Conservation (phyloP, 352 stramenopile genomes). For the Globisporangium middletonii region DNA sequence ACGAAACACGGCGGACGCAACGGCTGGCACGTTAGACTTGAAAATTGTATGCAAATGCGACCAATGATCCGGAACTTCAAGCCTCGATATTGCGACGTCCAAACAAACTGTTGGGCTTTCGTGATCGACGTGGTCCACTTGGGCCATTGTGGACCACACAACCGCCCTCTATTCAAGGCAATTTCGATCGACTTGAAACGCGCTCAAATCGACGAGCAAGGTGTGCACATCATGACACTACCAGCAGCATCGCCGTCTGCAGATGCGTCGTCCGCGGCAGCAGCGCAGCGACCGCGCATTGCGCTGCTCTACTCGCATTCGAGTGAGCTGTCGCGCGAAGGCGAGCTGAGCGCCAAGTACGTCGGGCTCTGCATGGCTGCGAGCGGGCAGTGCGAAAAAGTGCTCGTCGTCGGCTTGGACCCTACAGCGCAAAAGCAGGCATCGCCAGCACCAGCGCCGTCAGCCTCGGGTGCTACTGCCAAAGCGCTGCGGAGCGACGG, state of each 20-base stretch:
- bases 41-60: neutral
- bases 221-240: neutral
- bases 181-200: neutral
- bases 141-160: neutral
- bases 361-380: constrained; percentile 45
- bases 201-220: neutral
- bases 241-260: neutral
- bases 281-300: constrained; percentile 24
- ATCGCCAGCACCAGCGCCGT: neutral
- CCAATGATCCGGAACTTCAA: constrained; percentile 4
- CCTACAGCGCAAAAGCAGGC: neutral
- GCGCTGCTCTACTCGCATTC: constrained; percentile 49
- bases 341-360: constrained; percentile 55
- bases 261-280: neutral
- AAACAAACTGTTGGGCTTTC: constrained; percentile 9
- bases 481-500: constrained; percentile 44
- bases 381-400: constrained; percentile 41
- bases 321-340: constrained; percentile 44
- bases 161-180: too few relatives aligned
- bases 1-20: too few relatives aligned
- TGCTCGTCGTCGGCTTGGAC: constrained; percentile 31
- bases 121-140: neutral
- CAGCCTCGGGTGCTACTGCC: neutral
- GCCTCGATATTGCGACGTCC: neutral
- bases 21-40: neutral